A percentile compares a stretch with the other conserved stretches of the same genome.
Evolutionary conservation across 2,329 filamentous ascomycete species (phyloP).

Genomic region (Epichloe brachyelytri): DNA sequence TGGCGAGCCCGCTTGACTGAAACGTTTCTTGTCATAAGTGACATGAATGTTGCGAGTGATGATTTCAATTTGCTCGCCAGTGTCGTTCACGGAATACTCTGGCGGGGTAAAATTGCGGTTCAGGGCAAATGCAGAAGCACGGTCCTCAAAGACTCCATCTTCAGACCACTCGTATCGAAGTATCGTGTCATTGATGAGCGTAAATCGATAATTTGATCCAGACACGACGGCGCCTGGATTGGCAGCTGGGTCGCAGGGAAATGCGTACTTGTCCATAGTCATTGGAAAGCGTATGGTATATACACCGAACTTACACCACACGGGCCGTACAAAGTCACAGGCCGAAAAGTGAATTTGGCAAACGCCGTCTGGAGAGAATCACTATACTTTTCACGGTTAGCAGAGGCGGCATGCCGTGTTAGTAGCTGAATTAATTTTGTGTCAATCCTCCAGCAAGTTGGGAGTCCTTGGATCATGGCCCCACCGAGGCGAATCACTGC

Average conservation of each 20-base stretch:
- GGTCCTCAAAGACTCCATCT: constrained; percentile 47
- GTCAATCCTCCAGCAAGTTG: too few relatives aligned
- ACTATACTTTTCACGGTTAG: too few relatives aligned
- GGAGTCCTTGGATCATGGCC: too few relatives aligned
- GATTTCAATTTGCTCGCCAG: constrained; percentile 36
- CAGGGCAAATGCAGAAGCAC: constrained; percentile 46
- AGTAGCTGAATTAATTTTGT: too few relatives aligned
- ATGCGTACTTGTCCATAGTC: constrained; percentile 2
- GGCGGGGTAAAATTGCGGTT: constrained; percentile 28
- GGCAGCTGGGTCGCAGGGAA: constrained; percentile 3
- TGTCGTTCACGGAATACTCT: constrained; percentile 34
- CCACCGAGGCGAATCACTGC: background rate
- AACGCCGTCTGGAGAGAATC: too few relatives aligned
- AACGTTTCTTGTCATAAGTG: constrained; percentile 43
- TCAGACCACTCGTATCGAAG: constrained; percentile 49
- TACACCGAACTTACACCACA: too few relatives aligned
- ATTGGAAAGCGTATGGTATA: background rate
- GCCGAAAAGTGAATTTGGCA: too few relatives aligned
- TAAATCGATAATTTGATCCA: constrained; percentile 40
- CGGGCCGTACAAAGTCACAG: too few relatives aligned
- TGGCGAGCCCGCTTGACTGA: constrained; percentile 36
- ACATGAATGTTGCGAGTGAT: constrained; percentile 41
- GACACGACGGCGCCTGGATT: constrained; percentile 2
- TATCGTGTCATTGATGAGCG: constrained; percentile 40
- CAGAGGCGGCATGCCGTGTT: too few relatives aligned